These are phyloP conservation scores for Paecilomyces niveus DNA, from an alignment of 2,329 filamentous ascomycete species.

Conservation along the genomic window DNA sequence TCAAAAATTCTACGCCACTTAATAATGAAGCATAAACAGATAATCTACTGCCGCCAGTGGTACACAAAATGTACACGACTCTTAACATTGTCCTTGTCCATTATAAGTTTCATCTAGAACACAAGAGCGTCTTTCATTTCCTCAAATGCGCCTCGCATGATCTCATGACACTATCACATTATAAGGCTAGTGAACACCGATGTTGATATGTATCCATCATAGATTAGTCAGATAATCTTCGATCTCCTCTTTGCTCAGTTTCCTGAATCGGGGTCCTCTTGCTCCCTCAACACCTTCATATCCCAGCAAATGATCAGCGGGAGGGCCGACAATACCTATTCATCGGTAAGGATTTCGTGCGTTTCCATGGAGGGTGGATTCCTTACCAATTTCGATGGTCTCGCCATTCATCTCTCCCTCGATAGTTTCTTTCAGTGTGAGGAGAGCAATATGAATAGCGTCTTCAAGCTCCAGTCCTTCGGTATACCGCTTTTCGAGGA, in stretches of 20 bases:
- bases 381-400: slow-evolving; percentile 91
- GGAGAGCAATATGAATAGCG: slow-evolving; percentile 92
- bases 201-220: slow-evolving; percentile 44
- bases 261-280: slow-evolving; percentile 38
- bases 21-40: neutral
- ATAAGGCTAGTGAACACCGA: slow-evolving; percentile 14
- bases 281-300: slow-evolving; percentile 50
- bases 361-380: neutral
- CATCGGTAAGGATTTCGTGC: slow-evolving; percentile 6
- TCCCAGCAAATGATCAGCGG: slow-evolving; percentile 85
- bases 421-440: slow-evolving; percentile 98
- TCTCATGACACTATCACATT: slow-evolving; percentile 19
- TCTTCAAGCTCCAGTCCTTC: slow-evolving; percentile 96
- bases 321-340: slow-evolving; percentile 85
- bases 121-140: slow-evolving; percentile 1
- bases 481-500: slow-evolving; percentile 97
- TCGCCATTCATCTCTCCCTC: slow-evolving; percentile 99
- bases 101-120: neutral
- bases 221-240: slow-evolving; percentile 99
- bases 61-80: neutral
- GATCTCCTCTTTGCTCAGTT: slow-evolving; percentile 94
- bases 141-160: slow-evolving; percentile 12
- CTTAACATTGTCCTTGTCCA: neutral
- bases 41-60: neutral
- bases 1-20: neutral